These are phyloP conservation scores for Cladophialophora carrionii DNA, from an alignment of 2,329 filamentous ascomycete species.

Conservation along the genomic window DNA sequence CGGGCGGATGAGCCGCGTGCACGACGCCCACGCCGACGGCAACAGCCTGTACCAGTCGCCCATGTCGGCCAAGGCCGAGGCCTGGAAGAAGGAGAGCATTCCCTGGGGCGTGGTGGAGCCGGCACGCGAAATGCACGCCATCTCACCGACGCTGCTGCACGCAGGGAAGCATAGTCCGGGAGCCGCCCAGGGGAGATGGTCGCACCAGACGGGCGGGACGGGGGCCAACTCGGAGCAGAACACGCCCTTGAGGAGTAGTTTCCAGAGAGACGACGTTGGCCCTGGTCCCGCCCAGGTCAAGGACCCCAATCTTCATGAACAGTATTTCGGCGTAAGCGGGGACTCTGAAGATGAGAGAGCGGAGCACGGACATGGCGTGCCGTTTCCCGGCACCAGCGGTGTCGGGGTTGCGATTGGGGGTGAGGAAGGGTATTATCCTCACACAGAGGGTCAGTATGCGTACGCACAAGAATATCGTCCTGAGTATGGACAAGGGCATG, in stretches of 20 bases:
- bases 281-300: conserved; percentile 33
- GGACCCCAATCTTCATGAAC: conserved; percentile 38
- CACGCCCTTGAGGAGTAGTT: conserved; percentile 34
- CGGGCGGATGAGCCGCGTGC: conserved; percentile 36
- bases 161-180: conserved; percentile 33
- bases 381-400: conserved; percentile 21
- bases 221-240: conserved; percentile 23
- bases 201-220: conserved; percentile 18
- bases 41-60: conserved; percentile 27
- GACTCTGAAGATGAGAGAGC: conserved; percentile 3
- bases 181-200: conserved; percentile 34
- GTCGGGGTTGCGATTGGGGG: background rate
- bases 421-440: background rate
- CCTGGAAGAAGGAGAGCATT: conserved; percentile 9
- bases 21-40: conserved; percentile 31
- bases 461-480: conserved; percentile 3
- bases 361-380: background rate
- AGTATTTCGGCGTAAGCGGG: conserved; percentile 35
- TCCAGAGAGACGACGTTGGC: conserved; percentile 36
- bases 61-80: conserved; percentile 28
- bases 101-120: conserved; percentile 29
- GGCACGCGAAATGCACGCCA: conserved; percentile 36
- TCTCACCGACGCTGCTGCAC: conserved; percentile 29
- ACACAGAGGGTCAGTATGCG: background rate
- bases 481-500: conserved; percentile 5